Conservation (phyloP, 2,329 filamentous ascomycete genomes). For the Aaosphaeria arxii region DNA sequence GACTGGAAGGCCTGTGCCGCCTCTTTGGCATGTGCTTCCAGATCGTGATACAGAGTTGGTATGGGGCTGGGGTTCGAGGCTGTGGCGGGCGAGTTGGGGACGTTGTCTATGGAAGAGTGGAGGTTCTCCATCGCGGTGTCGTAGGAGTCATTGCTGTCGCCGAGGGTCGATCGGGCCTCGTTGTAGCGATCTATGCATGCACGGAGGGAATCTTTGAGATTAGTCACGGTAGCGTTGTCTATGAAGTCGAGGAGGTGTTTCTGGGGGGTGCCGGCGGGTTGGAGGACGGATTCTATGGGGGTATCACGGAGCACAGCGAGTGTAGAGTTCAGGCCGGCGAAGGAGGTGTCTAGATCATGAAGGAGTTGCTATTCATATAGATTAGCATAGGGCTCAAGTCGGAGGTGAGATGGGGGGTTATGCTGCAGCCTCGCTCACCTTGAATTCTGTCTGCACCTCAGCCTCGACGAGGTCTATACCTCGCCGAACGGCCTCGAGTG, state of each 20-base stretch:
- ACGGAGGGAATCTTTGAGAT: slow-evolving; percentile 64
- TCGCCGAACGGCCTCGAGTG: slow-evolving; percentile 42
- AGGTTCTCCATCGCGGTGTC: slow-evolving; percentile 63
- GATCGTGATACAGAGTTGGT: slow-evolving; percentile 46
- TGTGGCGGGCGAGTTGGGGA: slow-evolving; percentile 27
- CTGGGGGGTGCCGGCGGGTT: slow-evolving; percentile 48
- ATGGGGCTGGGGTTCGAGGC: slow-evolving; percentile 38
- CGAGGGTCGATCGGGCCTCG: slow-evolving; percentile 61
- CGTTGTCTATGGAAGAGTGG: slow-evolving; percentile 31
- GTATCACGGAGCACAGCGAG: slow-evolving; percentile 64
- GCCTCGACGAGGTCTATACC: slow-evolving; percentile 42
- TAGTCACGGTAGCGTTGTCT: slow-evolving; percentile 67
- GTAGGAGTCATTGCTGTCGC: slow-evolving; percentile 60
- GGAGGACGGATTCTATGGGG: slow-evolving; percentile 61
- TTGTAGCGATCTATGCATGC: slow-evolving; percentile 69
- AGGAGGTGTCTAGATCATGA: slow-evolving; percentile 63
- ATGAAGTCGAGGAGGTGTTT: slow-evolving; percentile 74
- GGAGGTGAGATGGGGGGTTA: background rate
- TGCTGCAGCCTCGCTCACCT: slow-evolving; percentile 23
- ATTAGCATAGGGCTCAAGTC: background rate
- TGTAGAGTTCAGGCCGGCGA: slow-evolving; percentile 62
- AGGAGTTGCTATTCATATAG: slow-evolving; percentile 48
- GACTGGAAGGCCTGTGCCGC: slow-evolving; percentile 81
- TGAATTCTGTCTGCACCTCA: slow-evolving; percentile 44
- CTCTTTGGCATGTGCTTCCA: slow-evolving; percentile 73